Base-by-base conservation (phyloP, 345 rosid species). In the Syzygium grande region DNA sequence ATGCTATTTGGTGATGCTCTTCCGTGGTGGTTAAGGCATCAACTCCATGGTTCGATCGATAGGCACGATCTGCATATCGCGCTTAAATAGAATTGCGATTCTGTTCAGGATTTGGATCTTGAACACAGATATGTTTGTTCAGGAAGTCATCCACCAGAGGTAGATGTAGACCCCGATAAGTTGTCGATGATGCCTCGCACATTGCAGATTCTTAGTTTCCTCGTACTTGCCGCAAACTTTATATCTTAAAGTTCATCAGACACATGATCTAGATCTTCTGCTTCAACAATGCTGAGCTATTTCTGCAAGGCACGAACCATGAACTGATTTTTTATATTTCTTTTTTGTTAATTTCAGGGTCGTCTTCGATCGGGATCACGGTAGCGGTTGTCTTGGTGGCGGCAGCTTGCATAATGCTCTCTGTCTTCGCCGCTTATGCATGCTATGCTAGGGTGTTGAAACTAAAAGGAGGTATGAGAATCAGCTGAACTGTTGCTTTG, bases 151-250 rank as follows among this genome's bases (percentile, higher is more conserved):
- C 61, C 61, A 56, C 11, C 27, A 23, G 27, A 56, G 61, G 27
- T 23, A 56, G 61, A 22, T 56, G 61, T 22, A 56, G 61, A 56
- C 25, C 61, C 61, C 27, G 61, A 56, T 56, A 23, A 56, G 12
- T 7, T 23, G 12, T 56, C n/a, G 61, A 34, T 1, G 80, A 68
- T 68, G 46, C 80, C 25, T 68, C 25, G 4, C 23, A 2, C 46
- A 1, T 34, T 25, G 46, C 4, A 11, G 41, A 68, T 68, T 9
- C 22, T 65, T 65, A 16, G 78, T 4, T 3, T 16, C 78, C 43
- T 16, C 0, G 0, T 0, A 43, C 22, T 65, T 0, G 78, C 78
- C 0, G 11, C 22, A 1, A 30, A 65, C 16, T 65, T 3, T 30
- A 30, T 0, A 65, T 65, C 46, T 68, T 68, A 21, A 38, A 68